Evolutionary conservation across 257 asterid genomes (phyloP), one percentile per base, ranked within the genome.

Genomic region (Scutellaria barbata): DNA sequence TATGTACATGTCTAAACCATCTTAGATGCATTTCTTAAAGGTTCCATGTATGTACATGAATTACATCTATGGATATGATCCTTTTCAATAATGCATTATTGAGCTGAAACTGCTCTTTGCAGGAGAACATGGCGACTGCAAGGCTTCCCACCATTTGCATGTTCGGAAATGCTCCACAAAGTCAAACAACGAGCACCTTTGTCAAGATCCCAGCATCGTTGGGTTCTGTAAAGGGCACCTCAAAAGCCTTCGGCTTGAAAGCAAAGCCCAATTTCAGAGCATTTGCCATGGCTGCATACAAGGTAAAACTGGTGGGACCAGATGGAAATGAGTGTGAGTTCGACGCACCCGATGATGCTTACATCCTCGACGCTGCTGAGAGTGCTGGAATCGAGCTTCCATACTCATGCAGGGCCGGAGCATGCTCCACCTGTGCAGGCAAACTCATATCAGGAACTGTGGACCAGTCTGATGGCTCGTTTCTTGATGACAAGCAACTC

Each of bases 371-470:
- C 79, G 70, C 94, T 3, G 98, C 95, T 13, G 96, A 89, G 85
- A 1, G 37, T 0, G 94, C 90, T 0, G 98, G 96, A 51, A 7
- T 92, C 3, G 96, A 92, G 1, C 77, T 92, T 46, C 98, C 98
- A 0, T 92, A 89, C 80, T 92, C 97, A 0, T 92, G 97, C 79
- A 86, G 96, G 80, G 96, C 98, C 0, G 98, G 98, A 1, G 95
- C 98, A 0, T 92, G 98, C 88, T 92, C 96, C 69, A 87, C 98
- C 10, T 92, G 98, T 45, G 96, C 96, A 2, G 98, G 98, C 74
- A 84, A 88, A 74, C 14, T 86, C 14, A 77, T 59, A 20, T 58
- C 79, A 0, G 98, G 98, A 9, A 0, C 75, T 3, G 95, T 90
- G 1, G 96, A 88, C 79, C 96, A 85, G 54, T 88, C 91, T 1